These are phyloP conservation scores for Takashimella koratensis DNA, from an alignment of 1,284 basidiomycete species.

Conservation along the genomic window DNA sequence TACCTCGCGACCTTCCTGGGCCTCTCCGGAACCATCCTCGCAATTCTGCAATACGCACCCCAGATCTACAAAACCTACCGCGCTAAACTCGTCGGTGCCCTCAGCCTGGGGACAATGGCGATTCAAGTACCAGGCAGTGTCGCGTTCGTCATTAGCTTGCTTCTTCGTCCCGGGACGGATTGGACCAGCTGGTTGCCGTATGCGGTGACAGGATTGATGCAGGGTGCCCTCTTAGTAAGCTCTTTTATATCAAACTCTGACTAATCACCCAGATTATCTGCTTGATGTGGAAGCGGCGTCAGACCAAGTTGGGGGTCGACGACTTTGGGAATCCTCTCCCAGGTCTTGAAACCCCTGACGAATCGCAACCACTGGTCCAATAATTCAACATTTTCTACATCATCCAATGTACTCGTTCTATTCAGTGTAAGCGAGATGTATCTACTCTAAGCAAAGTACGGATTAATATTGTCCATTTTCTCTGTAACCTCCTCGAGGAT, in stretches of 20 bases:
- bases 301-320: conserved; percentile 73
- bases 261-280: conserved; percentile 58
- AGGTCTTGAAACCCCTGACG: background rate
- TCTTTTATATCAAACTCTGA: too few relatives aligned
- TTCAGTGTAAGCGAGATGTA: background rate
- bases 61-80: conserved; percentile 70
- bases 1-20: conserved; percentile 85
- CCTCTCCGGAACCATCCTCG: conserved; percentile 72
- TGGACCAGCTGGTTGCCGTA: conserved; percentile 88
- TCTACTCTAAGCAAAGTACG: background rate
- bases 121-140: conserved; percentile 90
- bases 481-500: background rate
- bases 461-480: background rate
- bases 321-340: conserved; percentile 79
- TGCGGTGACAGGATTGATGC: conserved; percentile 80
- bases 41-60: conserved; percentile 79
- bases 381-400: background rate
- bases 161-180: conserved; percentile 70
- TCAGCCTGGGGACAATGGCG: conserved; percentile 88
- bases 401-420: too few relatives aligned
- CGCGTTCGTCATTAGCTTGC: conserved; percentile 81
- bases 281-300: conserved; percentile 70
- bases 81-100: conserved; percentile 77
- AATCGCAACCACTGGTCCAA: background rate
- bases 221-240: conserved; percentile 66